These are phyloP conservation scores for Diaporthe amygdali DNA, from an alignment of 2,329 filamentous ascomycete genomes.

Conservation along the genomic window DNA sequence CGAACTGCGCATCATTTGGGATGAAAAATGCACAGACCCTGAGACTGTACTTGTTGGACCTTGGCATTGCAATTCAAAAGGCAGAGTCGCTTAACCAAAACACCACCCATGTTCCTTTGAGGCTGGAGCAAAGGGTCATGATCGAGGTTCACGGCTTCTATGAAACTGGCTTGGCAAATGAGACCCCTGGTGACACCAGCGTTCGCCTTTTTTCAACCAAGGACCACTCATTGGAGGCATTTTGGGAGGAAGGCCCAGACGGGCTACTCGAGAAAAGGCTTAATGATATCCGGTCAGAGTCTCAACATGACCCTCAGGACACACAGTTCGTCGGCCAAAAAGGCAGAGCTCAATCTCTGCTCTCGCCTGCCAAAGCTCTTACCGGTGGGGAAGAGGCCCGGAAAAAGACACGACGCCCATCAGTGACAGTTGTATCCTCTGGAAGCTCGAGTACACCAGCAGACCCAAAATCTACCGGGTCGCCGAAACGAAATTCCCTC, in stretches of 20 bases:
- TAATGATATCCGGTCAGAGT: neutral
- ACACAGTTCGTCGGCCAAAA: neutral
- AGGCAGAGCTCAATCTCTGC: neutral
- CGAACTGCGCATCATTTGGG: constrained; percentile 56
- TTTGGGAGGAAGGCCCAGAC: neutral
- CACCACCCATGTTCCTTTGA: constrained; percentile 45
- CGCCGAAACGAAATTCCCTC: neutral
- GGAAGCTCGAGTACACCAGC: neutral
- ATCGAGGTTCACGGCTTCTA: constrained; percentile 63
- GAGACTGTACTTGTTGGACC: constrained; percentile 38
- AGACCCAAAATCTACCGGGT: neutral
- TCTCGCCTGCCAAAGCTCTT: neutral
- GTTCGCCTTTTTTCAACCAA: neutral
- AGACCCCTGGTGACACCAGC: neutral
- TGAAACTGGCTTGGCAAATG: constrained; percentile 50
- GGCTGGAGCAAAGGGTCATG: constrained; percentile 54
- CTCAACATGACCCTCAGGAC: neutral
- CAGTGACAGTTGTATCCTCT: neutral
- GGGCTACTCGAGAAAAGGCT: neutral
- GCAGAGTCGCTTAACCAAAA: constrained; percentile 35
- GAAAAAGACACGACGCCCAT: neutral
- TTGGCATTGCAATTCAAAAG: constrained; percentile 36
- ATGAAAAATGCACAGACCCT: constrained; percentile 50
- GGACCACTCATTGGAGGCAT: neutral
- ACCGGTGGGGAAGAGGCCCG: neutral